Percentiles rank a stretch among this genome's conserved stretches.
phyloP scores from a whole-genome alignment of 139 green algal species.

The Micromonas commoda region DNA sequence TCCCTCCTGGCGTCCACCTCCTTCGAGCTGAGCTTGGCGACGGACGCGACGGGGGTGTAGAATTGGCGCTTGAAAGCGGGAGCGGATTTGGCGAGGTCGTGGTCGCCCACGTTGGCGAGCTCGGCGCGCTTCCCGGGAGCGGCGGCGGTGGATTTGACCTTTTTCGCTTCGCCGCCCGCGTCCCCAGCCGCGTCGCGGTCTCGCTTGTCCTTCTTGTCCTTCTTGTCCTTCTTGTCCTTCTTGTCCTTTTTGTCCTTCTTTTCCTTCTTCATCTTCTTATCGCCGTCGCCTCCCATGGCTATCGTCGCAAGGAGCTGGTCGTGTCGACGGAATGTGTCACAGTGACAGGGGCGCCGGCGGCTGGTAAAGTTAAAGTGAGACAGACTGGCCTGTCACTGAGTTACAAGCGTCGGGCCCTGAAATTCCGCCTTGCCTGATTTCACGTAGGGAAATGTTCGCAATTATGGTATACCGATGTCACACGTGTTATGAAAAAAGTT shows the following conservation, averaged over 20 bases:
- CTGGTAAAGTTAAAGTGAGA: too few relatives aligned
- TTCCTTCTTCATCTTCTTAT: conserved; percentile 23
- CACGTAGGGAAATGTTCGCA: too few relatives aligned
- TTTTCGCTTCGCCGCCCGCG: not conserved
- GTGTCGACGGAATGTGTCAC: too few relatives aligned
- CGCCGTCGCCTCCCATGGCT: not conserved
- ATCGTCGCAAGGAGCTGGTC: too few relatives aligned
- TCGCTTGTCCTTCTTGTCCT: conserved; percentile 2
- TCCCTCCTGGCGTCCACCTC: not conserved
- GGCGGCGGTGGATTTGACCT: too few relatives aligned
- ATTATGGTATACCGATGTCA: too few relatives aligned
- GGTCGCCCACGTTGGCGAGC: not conserved
- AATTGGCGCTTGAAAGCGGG: not conserved
- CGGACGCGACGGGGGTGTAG: not conserved
- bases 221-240: conserved; percentile 29
- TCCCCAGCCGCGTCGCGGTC: not conserved
- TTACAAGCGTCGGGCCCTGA: too few relatives aligned
- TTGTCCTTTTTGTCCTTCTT: conserved; percentile 24
- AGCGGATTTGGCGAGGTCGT: not conserved
- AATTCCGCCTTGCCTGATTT: too few relatives aligned
- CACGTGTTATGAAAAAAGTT: too few relatives aligned
- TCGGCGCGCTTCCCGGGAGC: too few relatives aligned
- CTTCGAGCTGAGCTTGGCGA: not conserved
- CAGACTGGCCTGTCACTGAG: too few relatives aligned
- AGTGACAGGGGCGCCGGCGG: too few relatives aligned